Percentiles rank a stretch among this genome's conserved stretches.
phyloP scores from a whole-genome alignment of 805 yeast species.

The Saccharomycopsis microspora region DNA sequence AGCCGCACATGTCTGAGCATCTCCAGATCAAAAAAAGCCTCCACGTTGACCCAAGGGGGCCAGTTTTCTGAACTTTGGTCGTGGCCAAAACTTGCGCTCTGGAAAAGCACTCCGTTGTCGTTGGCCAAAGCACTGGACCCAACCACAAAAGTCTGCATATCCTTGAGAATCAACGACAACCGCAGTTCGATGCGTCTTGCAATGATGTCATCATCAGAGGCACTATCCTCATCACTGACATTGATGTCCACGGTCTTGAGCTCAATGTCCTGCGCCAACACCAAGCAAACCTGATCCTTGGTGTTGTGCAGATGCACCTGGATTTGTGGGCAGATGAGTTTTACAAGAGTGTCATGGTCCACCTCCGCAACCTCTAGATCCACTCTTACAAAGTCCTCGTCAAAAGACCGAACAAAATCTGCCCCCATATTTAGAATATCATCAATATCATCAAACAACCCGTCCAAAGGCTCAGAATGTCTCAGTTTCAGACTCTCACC shows the following conservation, averaged over 20 bases:
- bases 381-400: constrained; percentile 33
- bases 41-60: constrained; percentile 63
- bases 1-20: constrained; percentile 33
- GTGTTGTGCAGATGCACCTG: constrained; percentile 39
- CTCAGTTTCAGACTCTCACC: background rate
- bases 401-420: constrained; percentile 30
- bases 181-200: constrained; percentile 41
- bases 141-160: constrained; percentile 43
- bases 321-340: constrained; percentile 50
- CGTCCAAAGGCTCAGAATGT: no score
- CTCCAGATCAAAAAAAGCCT: constrained; percentile 42
- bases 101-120: constrained; percentile 25
- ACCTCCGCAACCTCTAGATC: constrained; percentile 30
- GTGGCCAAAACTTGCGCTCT: constrained; percentile 21
- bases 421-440: constrained; percentile 17
- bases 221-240: constrained; percentile 28
- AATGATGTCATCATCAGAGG: constrained; percentile 23
- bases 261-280: constrained; percentile 50
- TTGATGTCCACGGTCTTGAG: constrained; percentile 36
- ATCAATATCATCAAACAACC: background rate
- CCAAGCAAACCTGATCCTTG: constrained; percentile 33
- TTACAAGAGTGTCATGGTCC: constrained; percentile 39
- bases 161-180: constrained; percentile 42
- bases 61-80: constrained; percentile 27
- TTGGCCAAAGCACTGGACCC: constrained; percentile 26